Evolutionary conservation across 495 filamentous ascomycete species (phyloP), one percentile per base, ranked within the genome.

Genomic region (Xylaria bambusicola): DNA sequence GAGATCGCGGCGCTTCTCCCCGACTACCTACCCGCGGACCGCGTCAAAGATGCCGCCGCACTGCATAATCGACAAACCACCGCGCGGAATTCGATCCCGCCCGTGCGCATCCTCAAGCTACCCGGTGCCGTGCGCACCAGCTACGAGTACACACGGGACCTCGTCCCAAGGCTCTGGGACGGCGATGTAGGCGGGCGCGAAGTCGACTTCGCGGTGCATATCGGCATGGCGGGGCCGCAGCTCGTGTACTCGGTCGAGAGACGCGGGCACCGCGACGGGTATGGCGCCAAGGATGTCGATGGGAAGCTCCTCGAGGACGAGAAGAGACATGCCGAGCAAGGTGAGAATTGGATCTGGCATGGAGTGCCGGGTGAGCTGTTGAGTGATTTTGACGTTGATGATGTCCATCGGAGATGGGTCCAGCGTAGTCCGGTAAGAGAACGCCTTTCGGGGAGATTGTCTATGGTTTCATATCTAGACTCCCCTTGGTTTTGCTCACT

Each of bases 171-270:
- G 13, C 79, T 92, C n/a, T 84, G 78, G 77, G 63, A 83, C 15
- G 64, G 67, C 29, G 29, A 33, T 10, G 10, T 33, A 44, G 53
- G 62, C n/a, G 62, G 42, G 29, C 65, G 53, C 53, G 78, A 76
- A 41, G 82, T 87, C 20, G 88, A 92, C 70, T 71, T 87, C 20
- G 78, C 86, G 12, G 71, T 96, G 5, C 90, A 93, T 67, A 88
- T 96, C 57, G 92, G 92, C 36, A 90, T 95, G 77, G 90, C 91
- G 0, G 82, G 88, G 0, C 86, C 87, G 27, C 76, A 88, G 20
- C 73, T 70, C 0, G 85, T 83, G 55, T 95, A 90, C 69, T 82
- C 82, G 1, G 73, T 93, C 4, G 92, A 96, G 67, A 75, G 81
- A 7, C 75, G 81, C 7, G 91, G 84, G 2, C 88, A 92, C 47